Evolutionary conservation across 371 early-diverging fungal genomes (phyloP).

Genomic region (Mucor circinelloides): DNA sequence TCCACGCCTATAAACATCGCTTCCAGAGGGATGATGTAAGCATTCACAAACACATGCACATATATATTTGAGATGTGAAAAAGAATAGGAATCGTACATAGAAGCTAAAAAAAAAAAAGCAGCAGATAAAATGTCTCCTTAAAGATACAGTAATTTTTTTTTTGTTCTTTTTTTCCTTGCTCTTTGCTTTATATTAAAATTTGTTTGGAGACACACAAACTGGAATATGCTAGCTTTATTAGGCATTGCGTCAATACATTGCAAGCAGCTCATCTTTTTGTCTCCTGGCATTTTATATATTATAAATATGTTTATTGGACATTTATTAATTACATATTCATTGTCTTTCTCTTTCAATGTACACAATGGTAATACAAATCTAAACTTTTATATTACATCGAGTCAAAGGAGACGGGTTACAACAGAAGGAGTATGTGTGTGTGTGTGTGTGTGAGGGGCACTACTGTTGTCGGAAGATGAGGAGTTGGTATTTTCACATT

Average conservation of each 20-base stretch:
- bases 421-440: not conserved
- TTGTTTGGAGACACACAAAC: not conserved
- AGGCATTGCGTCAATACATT: not conserved
- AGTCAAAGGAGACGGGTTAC: not conserved
- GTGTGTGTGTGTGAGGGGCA: not conserved
- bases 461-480: not conserved
- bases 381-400: not conserved
- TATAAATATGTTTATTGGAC: not conserved
- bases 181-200: not conserved
- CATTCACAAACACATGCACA: not conserved
- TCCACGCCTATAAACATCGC: not conserved
- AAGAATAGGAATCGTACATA: not conserved
- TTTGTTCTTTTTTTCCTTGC: not conserved
- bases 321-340: not conserved
- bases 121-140: not conserved
- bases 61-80: not conserved
- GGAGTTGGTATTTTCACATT: too few relatives aligned
- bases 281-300: not conserved
- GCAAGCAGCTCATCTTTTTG: too few relatives aligned
- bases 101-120: not conserved
- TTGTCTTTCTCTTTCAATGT: not conserved
- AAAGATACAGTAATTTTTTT: not conserved
- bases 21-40: not conserved
- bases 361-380: not conserved
- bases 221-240: not conserved